These are phyloP conservation scores for Cryptococcus amylolentus DNA, from an alignment of 1,284 basidiomycete genomes.

Conservation along the genomic window DNA sequence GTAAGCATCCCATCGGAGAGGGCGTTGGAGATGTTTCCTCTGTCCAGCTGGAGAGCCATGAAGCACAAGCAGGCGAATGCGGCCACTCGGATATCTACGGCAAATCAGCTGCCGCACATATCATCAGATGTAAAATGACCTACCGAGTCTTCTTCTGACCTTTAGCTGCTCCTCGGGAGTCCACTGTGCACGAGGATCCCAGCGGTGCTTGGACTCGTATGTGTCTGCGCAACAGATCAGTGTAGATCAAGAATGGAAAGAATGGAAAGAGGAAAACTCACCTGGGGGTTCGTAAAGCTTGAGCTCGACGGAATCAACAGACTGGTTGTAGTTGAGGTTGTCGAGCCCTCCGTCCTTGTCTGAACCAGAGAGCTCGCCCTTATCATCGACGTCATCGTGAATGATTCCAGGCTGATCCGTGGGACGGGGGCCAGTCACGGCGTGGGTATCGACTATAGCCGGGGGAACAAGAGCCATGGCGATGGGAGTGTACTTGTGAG, in stretches of 20 bases:
- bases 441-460: neutral
- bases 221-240: neutral
- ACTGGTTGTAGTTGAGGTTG: neutral
- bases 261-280: slow-evolving; percentile 37
- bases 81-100: slow-evolving; percentile 3
- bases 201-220: slow-evolving; percentile 44
- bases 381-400: neutral
- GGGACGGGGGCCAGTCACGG: neutral
- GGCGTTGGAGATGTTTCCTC: slow-evolving; percentile 39
- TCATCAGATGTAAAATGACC: neutral
- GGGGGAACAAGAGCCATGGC: neutral
- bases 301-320: neutral
- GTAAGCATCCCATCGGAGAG: slow-evolving; percentile 47
- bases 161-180: slow-evolving; percentile 42
- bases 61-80: slow-evolving; percentile 31
- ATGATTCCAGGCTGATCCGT: neutral
- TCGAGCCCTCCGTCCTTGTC: neutral
- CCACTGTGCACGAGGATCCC: slow-evolving; percentile 47
- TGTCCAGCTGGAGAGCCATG: slow-evolving; percentile 36
- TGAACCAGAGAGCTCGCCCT: neutral
- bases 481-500: neutral
- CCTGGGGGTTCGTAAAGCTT: slow-evolving; percentile 35
- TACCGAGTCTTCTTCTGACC: slow-evolving; percentile 32
- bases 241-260: slow-evolving; percentile 45
- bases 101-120: neutral